Conservation (phyloP, 2,329 filamentous ascomycete species). For the Phyllosticta citribraziliensis region DNA sequence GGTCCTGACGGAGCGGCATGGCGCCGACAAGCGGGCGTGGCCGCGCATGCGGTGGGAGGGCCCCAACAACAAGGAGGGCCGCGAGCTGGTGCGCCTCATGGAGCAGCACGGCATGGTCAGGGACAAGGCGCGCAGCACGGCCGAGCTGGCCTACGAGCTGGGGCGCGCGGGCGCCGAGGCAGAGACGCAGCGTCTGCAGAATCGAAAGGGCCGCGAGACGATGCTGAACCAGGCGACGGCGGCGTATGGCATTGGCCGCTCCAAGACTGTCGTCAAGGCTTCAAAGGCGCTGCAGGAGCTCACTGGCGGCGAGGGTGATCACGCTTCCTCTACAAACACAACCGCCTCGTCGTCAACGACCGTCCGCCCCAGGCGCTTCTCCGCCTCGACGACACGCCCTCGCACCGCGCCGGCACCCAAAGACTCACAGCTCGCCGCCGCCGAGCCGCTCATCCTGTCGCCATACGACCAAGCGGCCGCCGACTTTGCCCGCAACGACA, state of each 20-base stretch:
- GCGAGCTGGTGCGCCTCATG: conserved; percentile 54
- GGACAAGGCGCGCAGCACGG: conserved; percentile 46
- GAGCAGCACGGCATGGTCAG: conserved; percentile 48
- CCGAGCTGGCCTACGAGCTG: conserved; percentile 49
- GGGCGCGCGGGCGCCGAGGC: conserved; percentile 17
- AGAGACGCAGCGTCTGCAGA: background rate
- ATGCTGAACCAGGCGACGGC: background rate
- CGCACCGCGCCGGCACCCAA: background rate
- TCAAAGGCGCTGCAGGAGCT: background rate
- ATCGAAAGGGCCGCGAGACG: background rate
- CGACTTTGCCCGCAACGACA: background rate
- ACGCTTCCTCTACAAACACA: background rate
- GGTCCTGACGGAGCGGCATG: conserved; percentile 43
- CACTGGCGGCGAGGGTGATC: background rate
- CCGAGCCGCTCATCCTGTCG: background rate
- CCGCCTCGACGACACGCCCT: background rate
- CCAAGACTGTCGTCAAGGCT: background rate
- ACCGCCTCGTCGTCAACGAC: background rate
- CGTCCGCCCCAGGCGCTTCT: background rate
- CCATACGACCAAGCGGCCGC: background rate
- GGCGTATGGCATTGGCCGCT: background rate
- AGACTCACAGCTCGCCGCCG: background rate
- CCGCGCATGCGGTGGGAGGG: conserved; percentile 45
- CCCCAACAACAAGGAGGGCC: conserved; percentile 45
- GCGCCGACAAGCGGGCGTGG: conserved; percentile 41